These are phyloP conservation scores for Claviceps sp. DNA, from an alignment of 2,329 filamentous ascomycete species.

Conservation along the genomic window DNA sequence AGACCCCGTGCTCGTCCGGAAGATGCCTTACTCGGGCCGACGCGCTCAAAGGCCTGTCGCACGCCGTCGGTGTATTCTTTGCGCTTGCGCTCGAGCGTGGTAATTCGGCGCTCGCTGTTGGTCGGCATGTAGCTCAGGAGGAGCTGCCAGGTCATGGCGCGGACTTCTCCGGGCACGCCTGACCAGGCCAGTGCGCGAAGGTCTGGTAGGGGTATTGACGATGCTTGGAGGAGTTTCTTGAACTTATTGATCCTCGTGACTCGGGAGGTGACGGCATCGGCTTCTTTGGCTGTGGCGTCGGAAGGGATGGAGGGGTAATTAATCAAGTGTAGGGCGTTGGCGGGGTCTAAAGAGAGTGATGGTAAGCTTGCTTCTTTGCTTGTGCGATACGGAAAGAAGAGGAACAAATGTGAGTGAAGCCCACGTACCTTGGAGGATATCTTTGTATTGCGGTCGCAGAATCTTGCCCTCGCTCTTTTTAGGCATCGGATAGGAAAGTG, in stretches of 20 bases:
- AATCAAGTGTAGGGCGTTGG: slow-evolving; percentile 89
- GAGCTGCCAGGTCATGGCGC: slow-evolving; percentile 98
- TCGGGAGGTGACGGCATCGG: slow-evolving; percentile 72
- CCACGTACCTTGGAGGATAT: slow-evolving; percentile 59
- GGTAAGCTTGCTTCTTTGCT: neutral
- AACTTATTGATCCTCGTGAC: slow-evolving; percentile 97
- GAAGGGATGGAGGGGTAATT: slow-evolving; percentile 64
- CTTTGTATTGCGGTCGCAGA: slow-evolving; percentile 90
- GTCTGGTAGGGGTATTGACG: slow-evolving; percentile 73
- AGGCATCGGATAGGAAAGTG: slow-evolving; percentile 71
- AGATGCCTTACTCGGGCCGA: slow-evolving; percentile 31
- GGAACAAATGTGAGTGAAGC: neutral
- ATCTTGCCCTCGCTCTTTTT: slow-evolving; percentile 93
- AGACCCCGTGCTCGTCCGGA: slow-evolving; percentile 49
- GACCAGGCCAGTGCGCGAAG: slow-evolving; percentile 84
- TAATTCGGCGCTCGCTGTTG: slow-evolving; percentile 84
- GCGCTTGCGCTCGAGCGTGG: slow-evolving; percentile 82
- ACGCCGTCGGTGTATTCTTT: slow-evolving; percentile 96
- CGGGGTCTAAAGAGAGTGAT: slow-evolving; percentile 46
- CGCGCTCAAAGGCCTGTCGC: slow-evolving; percentile 54
- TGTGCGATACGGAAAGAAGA: too few species aligned
- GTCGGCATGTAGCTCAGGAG: slow-evolving; percentile 90
- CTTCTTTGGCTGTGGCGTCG: slow-evolving; percentile 68
- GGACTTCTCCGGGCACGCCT: slow-evolving; percentile 84
- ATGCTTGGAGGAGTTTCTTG: slow-evolving; percentile 87